A percentile compares a stretch with the other conserved stretches of the same genome.
phyloP scores from a whole-genome alignment of 768 basidiomycete species.

The Leccinum truebloodii region DNA sequence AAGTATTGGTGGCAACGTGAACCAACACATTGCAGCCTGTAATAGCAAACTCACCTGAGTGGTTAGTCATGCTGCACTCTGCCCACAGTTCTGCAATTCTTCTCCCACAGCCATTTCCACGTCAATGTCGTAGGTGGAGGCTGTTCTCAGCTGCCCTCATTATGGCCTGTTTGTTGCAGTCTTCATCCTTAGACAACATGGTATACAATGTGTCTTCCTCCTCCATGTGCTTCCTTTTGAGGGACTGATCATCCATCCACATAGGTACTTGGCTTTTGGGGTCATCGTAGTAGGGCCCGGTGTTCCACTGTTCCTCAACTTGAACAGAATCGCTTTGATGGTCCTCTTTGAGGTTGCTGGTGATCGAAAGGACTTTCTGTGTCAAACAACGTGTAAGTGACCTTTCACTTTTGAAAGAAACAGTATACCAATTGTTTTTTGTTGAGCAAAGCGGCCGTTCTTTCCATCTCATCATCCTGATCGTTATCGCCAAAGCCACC shows the following conservation, averaged over 20 bases:
- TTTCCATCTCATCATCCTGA: background rate
- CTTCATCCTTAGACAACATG: background rate
- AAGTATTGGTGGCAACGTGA: too few species aligned
- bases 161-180: background rate
- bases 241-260: background rate
- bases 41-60: background rate
- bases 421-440: background rate
- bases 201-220: background rate
- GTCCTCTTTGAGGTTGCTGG: background rate
- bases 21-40: too few species aligned
- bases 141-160: too few species aligned
- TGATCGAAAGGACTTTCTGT: background rate
- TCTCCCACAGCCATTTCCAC: background rate
- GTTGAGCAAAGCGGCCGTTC: background rate
- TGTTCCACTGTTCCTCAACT: too few species aligned
- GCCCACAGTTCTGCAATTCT: background rate
- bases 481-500: background rate
- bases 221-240: background rate
- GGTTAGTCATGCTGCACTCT: background rate
- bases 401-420: background rate
- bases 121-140: too few species aligned
- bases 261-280: too few species aligned
- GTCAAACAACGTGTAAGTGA: background rate
- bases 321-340: background rate
- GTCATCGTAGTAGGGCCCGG: too few species aligned